A percentile compares a stretch with the other conserved stretches of the same genome.
Conservation (phyloP, 108 stramenopile species). For the Parmales sp. region DNA sequence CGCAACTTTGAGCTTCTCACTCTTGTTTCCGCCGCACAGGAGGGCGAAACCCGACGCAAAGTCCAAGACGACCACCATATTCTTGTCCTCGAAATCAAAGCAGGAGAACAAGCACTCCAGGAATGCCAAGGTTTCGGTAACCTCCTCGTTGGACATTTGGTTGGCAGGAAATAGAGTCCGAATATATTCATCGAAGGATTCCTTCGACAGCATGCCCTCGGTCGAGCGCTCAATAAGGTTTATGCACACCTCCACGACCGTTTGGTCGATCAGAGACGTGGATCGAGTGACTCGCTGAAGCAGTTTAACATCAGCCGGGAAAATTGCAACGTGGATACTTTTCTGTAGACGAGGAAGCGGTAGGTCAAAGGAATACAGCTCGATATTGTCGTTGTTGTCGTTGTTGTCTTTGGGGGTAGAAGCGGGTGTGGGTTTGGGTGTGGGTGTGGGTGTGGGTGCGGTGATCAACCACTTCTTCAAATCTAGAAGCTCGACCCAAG, state of each 20-base stretch:
- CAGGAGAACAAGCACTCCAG: conserved; percentile 37
- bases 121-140: not conserved
- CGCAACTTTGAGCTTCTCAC: conserved; percentile 37
- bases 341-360: not conserved
- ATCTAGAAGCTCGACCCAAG: conserved; percentile 44
- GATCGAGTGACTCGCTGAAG: not conserved
- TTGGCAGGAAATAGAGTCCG: not conserved
- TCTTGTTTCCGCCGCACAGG: conserved; percentile 77
- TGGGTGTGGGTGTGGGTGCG: conserved; percentile 3
- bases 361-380: not conserved
- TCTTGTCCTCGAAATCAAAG: conserved; percentile 51
- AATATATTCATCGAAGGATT: not conserved
- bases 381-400: not conserved
- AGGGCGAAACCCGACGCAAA: conserved; percentile 70
- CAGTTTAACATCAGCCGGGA: not conserved
- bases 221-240: too few relatives aligned
- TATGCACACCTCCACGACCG: not conserved
- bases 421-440: not conserved
- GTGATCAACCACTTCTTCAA: conserved; percentile 31
- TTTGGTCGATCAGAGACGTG: not conserved
- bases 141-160: not conserved
- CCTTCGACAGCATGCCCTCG: too few relatives aligned
- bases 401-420: not conserved
- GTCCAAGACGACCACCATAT: conserved; percentile 49
- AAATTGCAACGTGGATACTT: not conserved